phyloP scores from a whole-genome alignment of 2,329 filamentous ascomycete genomes.

The Cercospora citrullina region DNA sequence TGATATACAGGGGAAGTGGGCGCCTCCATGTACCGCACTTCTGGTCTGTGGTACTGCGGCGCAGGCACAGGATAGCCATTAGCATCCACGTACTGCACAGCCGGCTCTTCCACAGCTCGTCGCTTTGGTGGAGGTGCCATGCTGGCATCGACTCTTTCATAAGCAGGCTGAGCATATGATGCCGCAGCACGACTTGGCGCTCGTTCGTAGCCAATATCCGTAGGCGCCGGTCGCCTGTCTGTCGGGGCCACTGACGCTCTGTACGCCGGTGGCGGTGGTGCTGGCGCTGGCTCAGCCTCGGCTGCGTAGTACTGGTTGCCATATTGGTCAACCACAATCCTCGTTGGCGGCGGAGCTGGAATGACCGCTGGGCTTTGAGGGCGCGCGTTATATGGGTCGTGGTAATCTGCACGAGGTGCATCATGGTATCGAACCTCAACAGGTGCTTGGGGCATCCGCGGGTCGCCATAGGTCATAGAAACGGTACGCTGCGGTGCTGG shows the following conservation, averaged over 20 bases:
- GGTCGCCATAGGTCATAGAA: conserved; percentile 47
- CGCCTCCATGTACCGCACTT: conserved; percentile 28
- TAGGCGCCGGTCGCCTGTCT: conserved; percentile 30
- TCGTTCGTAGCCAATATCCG: conserved; percentile 61
- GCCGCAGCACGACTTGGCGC: conserved; percentile 50
- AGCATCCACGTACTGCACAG: conserved; percentile 34
- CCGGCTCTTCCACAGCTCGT: conserved; percentile 27
- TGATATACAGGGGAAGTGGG: conserved; percentile 34
- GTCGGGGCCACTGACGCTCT: conserved; percentile 55
- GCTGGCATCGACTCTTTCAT: conserved; percentile 42
- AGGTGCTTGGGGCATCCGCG: conserved; percentile 36
- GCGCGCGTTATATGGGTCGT: conserved; percentile 40
- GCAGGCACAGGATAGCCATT: conserved; percentile 30
- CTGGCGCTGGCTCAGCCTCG: conserved; percentile 41
- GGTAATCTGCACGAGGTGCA: conserved; percentile 33
- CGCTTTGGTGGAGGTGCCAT: conserved; percentile 32
- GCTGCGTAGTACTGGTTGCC: conserved; percentile 75
- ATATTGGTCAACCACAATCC: conserved; percentile 76
- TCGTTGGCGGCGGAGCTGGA: conserved; percentile 51
- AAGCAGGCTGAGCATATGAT: conserved; percentile 39
- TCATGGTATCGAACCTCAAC: conserved; percentile 37
- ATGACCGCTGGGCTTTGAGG: conserved; percentile 45
- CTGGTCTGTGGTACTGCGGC: conserved; percentile 15
- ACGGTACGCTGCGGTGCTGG: conserved; percentile 44
- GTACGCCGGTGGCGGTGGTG: conserved; percentile 33